Conservation (phyloP, 2,329 filamentous ascomycete species). For the Colletotrichum melonis region DNA sequence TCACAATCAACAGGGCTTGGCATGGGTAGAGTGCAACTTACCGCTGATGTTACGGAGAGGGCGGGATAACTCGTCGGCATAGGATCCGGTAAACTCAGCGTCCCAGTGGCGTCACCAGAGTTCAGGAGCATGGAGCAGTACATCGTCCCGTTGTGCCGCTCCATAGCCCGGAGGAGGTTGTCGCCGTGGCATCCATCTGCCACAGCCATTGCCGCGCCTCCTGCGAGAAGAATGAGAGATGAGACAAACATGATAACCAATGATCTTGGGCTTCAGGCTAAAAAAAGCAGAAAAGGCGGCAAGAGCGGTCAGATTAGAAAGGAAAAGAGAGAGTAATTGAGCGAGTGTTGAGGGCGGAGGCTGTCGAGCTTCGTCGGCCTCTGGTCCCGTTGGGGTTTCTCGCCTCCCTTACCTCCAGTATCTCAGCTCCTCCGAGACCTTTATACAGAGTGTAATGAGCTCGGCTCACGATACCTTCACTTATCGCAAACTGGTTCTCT, state of each 20-base stretch:
- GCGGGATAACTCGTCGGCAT: constrained; percentile 20
- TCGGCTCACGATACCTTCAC: not conserved
- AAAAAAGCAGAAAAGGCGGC: too few species aligned
- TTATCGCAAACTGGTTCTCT: not conserved
- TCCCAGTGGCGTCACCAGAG: not conserved
- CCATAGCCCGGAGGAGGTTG: constrained; percentile 33
- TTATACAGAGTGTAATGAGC: constrained; percentile 9
- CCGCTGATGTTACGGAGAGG: constrained; percentile 16
- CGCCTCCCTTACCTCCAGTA: not conserved
- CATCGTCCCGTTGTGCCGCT: constrained; percentile 21
- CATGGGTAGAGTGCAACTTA: not conserved
- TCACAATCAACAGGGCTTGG: not conserved
- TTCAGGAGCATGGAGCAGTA: constrained; percentile 28
- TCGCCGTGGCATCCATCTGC: constrained; percentile 30
- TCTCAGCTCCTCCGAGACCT: not conserved
- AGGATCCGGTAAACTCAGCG: not conserved
- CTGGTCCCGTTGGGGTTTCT: not conserved
- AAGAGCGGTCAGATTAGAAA: too few species aligned
- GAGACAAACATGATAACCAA: not conserved
- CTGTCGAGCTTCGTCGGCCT: not conserved
- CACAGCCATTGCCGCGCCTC: not conserved
- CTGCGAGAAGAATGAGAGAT: not conserved
- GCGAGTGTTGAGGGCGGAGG: not conserved
- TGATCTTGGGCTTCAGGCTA: not conserved
- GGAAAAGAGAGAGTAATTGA: not conserved